phyloP scores from a whole-genome alignment of 371 early-diverging fungal genomes.

The Apophysomyces ossiformis region DNA sequence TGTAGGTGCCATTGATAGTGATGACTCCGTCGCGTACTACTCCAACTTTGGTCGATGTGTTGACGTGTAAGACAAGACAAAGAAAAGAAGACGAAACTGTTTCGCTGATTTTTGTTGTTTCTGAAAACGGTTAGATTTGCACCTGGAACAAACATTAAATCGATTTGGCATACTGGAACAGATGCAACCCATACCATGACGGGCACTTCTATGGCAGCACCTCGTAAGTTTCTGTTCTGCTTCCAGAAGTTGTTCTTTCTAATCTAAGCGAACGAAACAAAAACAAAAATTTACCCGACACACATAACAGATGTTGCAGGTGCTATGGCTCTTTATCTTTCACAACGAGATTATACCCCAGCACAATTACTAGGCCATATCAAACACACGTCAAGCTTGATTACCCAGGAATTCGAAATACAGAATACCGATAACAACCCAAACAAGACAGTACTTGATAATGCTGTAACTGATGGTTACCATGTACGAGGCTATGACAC shows the following conservation, averaged over 20 bases:
- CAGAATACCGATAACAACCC: conserved; percentile 37
- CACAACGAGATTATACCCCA: conserved; percentile 43
- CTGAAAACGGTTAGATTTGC: conserved; percentile 46
- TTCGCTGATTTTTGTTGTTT: not conserved
- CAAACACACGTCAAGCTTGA: conserved; percentile 29
- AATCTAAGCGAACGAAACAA: not conserved
- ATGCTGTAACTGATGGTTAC: conserved; percentile 36
- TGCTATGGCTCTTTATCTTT: conserved; percentile 45
- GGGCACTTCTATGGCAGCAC: conserved; percentile 84
- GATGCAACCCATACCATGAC: conserved; percentile 47
- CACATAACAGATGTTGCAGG: conserved; percentile 43
- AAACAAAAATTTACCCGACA: not conserved
- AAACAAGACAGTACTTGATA: conserved; percentile 50
- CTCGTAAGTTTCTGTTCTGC: conserved; percentile 50
- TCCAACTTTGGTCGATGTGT: conserved; percentile 84
- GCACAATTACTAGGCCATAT: conserved; percentile 26
- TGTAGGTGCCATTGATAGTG: conserved; percentile 83
- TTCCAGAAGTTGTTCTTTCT: no score
- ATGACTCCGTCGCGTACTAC: conserved; percentile 74
- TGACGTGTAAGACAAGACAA: conserved; percentile 57
- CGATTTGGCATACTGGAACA: conserved; percentile 53
- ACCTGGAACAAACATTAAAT: conserved; percentile 80
- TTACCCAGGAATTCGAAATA: conserved; percentile 37
- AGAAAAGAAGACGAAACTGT: conserved; percentile 33
- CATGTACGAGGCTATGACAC: conserved; percentile 20